Conservation (phyloP, 306 rosid species). For the Dicorynia guianensis region DNA sequence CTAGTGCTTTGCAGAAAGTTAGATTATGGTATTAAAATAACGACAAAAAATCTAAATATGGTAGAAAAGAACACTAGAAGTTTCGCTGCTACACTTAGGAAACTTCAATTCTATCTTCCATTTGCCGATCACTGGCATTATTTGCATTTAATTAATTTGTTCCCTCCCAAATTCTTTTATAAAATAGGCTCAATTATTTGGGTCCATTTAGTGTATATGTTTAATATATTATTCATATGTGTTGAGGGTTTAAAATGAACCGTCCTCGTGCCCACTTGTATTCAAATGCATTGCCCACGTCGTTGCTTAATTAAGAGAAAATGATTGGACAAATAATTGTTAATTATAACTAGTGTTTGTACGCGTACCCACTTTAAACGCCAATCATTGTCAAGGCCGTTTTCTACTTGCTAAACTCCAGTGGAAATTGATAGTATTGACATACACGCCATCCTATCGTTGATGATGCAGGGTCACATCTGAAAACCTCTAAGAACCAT, state of each 20-base stretch:
- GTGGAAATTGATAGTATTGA: background rate
- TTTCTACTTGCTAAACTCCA: slow-evolving; percentile 4
- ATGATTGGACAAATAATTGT: slow-evolving; percentile 46
- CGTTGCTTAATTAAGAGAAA: slow-evolving; percentile 17
- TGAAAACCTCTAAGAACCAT: too few relatives aligned
- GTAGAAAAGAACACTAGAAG: background rate
- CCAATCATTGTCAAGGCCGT: slow-evolving; percentile 54
- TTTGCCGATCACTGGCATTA: background rate
- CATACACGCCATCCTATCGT: background rate
- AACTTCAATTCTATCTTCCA: background rate
- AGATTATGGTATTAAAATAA: background rate
- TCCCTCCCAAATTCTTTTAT: background rate
- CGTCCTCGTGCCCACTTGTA: background rate
- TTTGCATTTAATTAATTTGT: background rate
- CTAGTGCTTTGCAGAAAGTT: background rate
- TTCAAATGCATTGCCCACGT: slow-evolving; percentile 12
- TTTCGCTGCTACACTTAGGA: slow-evolving; percentile 1
- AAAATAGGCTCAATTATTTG: slow-evolving; percentile 29
- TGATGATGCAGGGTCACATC: background rate
- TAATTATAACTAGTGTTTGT: slow-evolving; percentile 14
- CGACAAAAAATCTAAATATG: background rate
- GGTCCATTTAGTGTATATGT: background rate
- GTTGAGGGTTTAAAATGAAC: background rate
- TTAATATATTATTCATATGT: background rate
- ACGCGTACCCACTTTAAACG: slow-evolving; percentile 40